phyloP scores from a whole-genome alignment of 495 filamentous ascomycete genomes.

The Talaromyces stipitatus region DNA sequence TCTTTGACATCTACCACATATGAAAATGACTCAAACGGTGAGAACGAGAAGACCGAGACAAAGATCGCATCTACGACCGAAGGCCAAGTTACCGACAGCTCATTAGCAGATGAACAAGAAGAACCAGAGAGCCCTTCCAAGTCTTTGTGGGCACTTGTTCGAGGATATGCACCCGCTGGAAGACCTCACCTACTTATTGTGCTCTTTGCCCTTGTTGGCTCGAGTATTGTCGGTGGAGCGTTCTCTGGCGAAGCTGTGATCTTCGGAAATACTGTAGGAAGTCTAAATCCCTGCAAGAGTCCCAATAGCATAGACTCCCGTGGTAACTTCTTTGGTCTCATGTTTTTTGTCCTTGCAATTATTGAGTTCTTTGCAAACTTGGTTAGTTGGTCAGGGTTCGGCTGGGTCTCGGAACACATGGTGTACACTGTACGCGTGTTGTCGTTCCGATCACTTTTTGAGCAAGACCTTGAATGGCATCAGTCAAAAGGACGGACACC shows the following conservation, averaged over 20 bases:
- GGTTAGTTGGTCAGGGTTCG: slow-evolving; percentile 40
- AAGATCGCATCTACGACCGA: slow-evolving; percentile 13
- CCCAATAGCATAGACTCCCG: slow-evolving; percentile 24
- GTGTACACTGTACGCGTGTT: slow-evolving; percentile 41
- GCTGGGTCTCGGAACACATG: slow-evolving; percentile 45
- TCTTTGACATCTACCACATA: slow-evolving; percentile 16
- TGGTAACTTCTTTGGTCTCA: slow-evolving; percentile 42
- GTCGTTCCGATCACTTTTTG: slow-evolving; percentile 42
- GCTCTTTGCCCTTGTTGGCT: slow-evolving; percentile 27
- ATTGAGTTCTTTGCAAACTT: slow-evolving; percentile 48
- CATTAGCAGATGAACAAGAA: slow-evolving; percentile 17
- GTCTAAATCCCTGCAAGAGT: slow-evolving; percentile 34
- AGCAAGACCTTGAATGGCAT: slow-evolving; percentile 50
- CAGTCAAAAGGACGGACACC: slow-evolving; percentile 40
- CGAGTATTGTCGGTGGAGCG: slow-evolving; percentile 36
- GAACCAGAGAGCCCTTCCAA: slow-evolving; percentile 19
- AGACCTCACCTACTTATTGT: slow-evolving; percentile 32
- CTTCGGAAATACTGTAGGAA: slow-evolving; percentile 44
- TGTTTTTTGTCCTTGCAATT: slow-evolving; percentile 50
- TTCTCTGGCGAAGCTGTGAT: slow-evolving; percentile 46
- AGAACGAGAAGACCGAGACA: slow-evolving; percentile 11
- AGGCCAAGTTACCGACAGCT: slow-evolving; percentile 7
- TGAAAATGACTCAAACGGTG: slow-evolving; percentile 15
- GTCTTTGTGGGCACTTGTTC: slow-evolving; percentile 24
- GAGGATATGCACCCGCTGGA: slow-evolving; percentile 23